phyloP scores from a whole-genome alignment of 2,329 filamentous ascomycete genomes.

The Graphiopsis chlorocephala region DNA sequence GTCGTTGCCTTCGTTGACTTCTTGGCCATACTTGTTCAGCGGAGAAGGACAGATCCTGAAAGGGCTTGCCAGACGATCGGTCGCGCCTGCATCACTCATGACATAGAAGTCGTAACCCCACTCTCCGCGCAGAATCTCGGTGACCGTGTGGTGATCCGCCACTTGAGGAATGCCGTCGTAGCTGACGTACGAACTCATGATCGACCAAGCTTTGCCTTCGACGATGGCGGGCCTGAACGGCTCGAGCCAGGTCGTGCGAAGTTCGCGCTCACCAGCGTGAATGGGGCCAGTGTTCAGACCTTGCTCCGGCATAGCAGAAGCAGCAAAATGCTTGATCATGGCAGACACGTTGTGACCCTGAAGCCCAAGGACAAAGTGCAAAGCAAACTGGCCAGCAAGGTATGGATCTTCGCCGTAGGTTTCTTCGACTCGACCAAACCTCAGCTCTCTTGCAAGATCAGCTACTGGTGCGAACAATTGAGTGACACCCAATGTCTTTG shows the following conservation, averaged over 20 bases:
- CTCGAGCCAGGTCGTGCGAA: slow-evolving; percentile 54
- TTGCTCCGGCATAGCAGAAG: slow-evolving; percentile 66
- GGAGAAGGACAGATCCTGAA: slow-evolving; percentile 62
- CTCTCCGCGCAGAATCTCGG: slow-evolving; percentile 67
- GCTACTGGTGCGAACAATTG: slow-evolving; percentile 70
- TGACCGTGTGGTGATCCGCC: slow-evolving; percentile 63
- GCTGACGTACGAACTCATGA: slow-evolving; percentile 72
- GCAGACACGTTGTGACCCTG: slow-evolving; percentile 65
- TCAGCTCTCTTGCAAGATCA: slow-evolving; percentile 68
- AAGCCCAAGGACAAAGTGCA: slow-evolving; percentile 58
- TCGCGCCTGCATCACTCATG: slow-evolving; percentile 70
- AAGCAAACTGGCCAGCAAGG: slow-evolving; percentile 66
- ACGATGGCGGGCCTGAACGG: slow-evolving; percentile 69
- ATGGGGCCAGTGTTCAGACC: slow-evolving; percentile 66
- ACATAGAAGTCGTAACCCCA: slow-evolving; percentile 60
- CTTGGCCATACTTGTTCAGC: slow-evolving; percentile 36
- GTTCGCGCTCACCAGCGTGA: slow-evolving; percentile 55
- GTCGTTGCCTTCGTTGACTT: slow-evolving; percentile 57
- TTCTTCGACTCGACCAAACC: slow-evolving; percentile 72
- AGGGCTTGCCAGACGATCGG: slow-evolving; percentile 62
- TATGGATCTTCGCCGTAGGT: slow-evolving; percentile 68
- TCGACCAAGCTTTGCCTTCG: slow-evolving; percentile 63
- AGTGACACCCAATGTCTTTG: slow-evolving; percentile 66
- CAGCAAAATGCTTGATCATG: slow-evolving; percentile 74
- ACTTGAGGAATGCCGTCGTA: slow-evolving; percentile 70